Base-by-base conservation (phyloP, 129 eudicot species). In the Gnaphalium uliginosum region DNA sequence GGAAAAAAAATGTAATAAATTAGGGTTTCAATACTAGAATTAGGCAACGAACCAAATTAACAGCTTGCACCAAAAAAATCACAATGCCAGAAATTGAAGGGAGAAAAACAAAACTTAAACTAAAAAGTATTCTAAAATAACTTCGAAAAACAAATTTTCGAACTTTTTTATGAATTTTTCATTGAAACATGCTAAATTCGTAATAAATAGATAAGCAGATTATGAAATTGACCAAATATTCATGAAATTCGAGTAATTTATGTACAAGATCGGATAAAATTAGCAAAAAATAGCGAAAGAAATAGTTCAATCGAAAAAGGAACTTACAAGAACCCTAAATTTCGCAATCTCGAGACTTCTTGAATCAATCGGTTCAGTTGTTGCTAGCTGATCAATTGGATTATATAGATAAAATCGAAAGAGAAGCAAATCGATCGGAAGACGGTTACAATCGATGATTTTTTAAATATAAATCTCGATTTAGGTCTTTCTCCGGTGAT, bases 251-350 rank as follows among this genome's bases (percentile, higher is more conserved):
- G 19, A 57, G 72, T 8, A 39, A 21, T 23, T 26, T 37, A 25
- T 27, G 41, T 17, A 19, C 13, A 17, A 66, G 79, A 79, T 57
- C 75, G 48, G 51, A 41, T n/a, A 26, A 57, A 79, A 66, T 19
- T 2, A 43, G 63, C 53, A 65, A 43, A 29, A 54, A 79, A 53
- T 66, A 58, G 0, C 46, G 33, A 41, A 73, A 18, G 6, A 80
- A 73, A 7, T 25, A 80, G 70, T 80, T 80, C 74, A 57, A 66
- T 58, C 43, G 64, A 57, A 22, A 80, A 75, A 68, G 17, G 53
- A 80, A 80, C 83, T 80, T 25, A 80, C 83, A 15, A 23, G 61
- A 80, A 80, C 83, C 83, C 83, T 73, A 80, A 57, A 37, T 27
- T 66, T 50, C 15, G 41, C 24, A 17, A 37, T 25, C 1, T 75